Evolutionary conservation across 2,329 filamentous ascomycete genomes (phyloP).

Genomic region (Daldinia eschscholtzii): DNA sequence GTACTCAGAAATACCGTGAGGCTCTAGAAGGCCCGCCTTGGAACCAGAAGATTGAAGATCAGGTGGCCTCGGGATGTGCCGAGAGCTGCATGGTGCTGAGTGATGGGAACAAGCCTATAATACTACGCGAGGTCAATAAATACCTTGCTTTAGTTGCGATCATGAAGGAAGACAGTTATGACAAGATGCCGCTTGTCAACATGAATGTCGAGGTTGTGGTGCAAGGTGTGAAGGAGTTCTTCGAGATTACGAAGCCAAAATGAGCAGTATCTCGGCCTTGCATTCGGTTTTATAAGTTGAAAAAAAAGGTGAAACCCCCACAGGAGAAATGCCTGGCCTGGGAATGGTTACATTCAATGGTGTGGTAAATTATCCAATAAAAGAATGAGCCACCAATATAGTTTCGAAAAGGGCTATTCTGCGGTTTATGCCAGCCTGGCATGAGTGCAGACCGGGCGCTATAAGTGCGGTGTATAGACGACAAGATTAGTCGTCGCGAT

Average conservation of each 20-base stretch:
- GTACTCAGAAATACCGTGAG: conserved; percentile 67
- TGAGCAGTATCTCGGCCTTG: conserved; percentile 24
- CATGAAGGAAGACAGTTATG: conserved; percentile 86
- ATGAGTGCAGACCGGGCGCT: not conserved
- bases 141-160: conserved; percentile 87
- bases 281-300: not conserved
- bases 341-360: not conserved
- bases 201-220: conserved; percentile 89
- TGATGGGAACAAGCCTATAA: conserved; percentile 73
- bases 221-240: conserved; percentile 82
- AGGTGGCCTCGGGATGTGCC: conserved; percentile 73
- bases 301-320: not conserved
- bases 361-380: not conserved
- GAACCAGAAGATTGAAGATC: conserved; percentile 73
- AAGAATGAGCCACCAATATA: conserved; percentile 2
- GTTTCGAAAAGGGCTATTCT: not conserved
- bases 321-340: not conserved
- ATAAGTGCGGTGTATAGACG: not conserved
- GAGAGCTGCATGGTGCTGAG: conserved; percentile 77
- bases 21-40: conserved; percentile 71
- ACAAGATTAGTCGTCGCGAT: not conserved
- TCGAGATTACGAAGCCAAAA: conserved; percentile 75
- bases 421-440: not conserved
- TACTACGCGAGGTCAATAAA: conserved; percentile 76
- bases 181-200: conserved; percentile 86